These are phyloP conservation scores for Candida saitoana DNA, from an alignment of 805 yeast genomes.

Conservation along the genomic window DNA sequence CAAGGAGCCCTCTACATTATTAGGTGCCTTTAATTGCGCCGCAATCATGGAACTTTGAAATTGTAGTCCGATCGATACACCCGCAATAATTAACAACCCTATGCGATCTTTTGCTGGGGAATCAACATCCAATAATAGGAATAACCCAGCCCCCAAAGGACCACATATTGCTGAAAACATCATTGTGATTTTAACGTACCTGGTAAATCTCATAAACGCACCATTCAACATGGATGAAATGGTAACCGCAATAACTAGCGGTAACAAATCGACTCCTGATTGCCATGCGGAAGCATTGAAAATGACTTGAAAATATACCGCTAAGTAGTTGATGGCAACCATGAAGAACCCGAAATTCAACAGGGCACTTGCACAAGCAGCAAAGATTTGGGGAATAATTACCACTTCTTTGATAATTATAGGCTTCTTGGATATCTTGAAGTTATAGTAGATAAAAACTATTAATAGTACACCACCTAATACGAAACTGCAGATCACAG, in stretches of 20 bases:
- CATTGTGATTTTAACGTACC: slow-evolving; percentile 29
- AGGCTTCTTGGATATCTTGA: slow-evolving; percentile 41
- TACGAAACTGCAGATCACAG: slow-evolving; percentile 46
- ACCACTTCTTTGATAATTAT: slow-evolving; percentile 43
- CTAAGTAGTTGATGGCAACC: slow-evolving; percentile 28
- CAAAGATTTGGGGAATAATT: slow-evolving; percentile 28
- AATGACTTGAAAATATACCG: slow-evolving; percentile 39
- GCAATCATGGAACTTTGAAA: slow-evolving; percentile 35
- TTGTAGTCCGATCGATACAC: slow-evolving; percentile 33
- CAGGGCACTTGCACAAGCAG: slow-evolving; percentile 35
- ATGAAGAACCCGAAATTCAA: slow-evolving; percentile 40
- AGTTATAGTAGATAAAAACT: slow-evolving; percentile 38
- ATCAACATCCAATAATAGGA: slow-evolving; percentile 22
- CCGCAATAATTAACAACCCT: slow-evolving; percentile 31
- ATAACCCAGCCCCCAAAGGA: slow-evolving; percentile 33
- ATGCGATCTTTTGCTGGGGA: slow-evolving; percentile 21
- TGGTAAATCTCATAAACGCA: slow-evolving; percentile 23
- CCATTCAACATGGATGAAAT: slow-evolving; percentile 30
- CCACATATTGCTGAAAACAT: slow-evolving; percentile 26
- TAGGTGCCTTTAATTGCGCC: slow-evolving; percentile 36
- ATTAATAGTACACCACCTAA: slow-evolving; percentile 39
- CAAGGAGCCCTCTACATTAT: slow-evolving; percentile 31
- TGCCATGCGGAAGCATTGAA: slow-evolving; percentile 29
- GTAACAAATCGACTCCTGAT: slow-evolving; percentile 36
- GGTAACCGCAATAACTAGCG: slow-evolving; percentile 31